Evolutionary conservation across 2,329 filamentous ascomycete genomes (phyloP), one percentile per base, ranked within the genome.

Genomic region (Juglanconis juglandina): DNA sequence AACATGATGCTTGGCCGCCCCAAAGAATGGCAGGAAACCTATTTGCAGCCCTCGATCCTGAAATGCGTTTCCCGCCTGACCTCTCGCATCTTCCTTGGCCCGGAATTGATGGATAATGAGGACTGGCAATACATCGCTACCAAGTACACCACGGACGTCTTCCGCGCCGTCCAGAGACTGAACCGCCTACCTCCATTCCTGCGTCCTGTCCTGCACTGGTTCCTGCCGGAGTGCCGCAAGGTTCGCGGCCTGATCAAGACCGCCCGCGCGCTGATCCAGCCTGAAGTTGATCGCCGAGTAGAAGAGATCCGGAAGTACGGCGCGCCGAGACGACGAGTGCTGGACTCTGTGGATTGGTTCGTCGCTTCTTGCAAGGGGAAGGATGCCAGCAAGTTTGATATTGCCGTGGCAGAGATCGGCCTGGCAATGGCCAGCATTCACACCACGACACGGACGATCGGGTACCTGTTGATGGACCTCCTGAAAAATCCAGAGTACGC

Each of bases 261-360:
- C 8, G 55, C 55, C 17, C 55, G 55, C 30, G 35, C 24, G 4
- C 24, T 57, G 47, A 42, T 57, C 13, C 13, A 34, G 33, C 55
- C 55, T 5, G 55, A 51, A 30, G 55, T 57, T 11, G 47, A 51
- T 5, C 47, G 47, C 37, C 47, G 55, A 9, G 32, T 57, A 9
- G 55, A 57, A 14, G 55, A 57, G 37, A n/a, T 57, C n/a, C 33
- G 30, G 10, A 41, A n/a, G 55, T 41, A 51, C 14, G 55, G 55
- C 2, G 55, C 46, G 4, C 55, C 55, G 5, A 34, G 55, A 1
- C 34, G 55, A 3, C 41, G 35, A 30, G 37, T 57, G 4, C 14
- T 57, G 10, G 55, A 57, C 55, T 42, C 35, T 14, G 55, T 57
- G 10, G 55, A 57, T 47, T 57, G 55, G 55, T 44, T 57, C 13